A percentile compares a stretch with the other conserved stretches of the same genome.
Conservation (phyloP, 352 stramenopile genomes). For the Blastocystis sp. region DNA sequence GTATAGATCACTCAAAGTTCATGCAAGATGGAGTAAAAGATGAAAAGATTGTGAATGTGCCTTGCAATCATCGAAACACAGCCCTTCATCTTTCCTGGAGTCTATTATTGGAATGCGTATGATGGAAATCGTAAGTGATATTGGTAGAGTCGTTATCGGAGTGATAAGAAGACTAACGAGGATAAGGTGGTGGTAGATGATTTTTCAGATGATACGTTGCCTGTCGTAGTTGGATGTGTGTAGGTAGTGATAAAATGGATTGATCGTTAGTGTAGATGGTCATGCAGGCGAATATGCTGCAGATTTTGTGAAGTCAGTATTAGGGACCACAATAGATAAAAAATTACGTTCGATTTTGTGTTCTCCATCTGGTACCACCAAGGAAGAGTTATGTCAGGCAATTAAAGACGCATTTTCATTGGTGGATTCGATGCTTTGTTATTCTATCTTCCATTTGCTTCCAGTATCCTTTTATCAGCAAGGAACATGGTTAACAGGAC, state of each 20-base stretch:
- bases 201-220: background rate
- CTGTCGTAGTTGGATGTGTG: background rate
- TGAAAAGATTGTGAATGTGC: background rate
- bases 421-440: background rate
- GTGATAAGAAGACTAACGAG: constrained; percentile 4
- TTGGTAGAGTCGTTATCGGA: background rate
- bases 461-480: background rate
- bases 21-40: background rate
- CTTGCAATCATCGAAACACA: background rate
- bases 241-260: background rate
- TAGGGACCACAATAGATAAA: background rate
- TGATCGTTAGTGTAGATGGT: background rate
- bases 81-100: background rate
- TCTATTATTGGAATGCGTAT: background rate
- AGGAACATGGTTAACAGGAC: background rate
- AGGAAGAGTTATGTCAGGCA: background rate
- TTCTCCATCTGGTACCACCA: background rate
- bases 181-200: background rate
- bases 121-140: background rate
- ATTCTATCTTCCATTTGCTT: background rate
- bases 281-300: constrained; percentile 20
- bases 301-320: constrained; percentile 1
- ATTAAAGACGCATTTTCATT: background rate
- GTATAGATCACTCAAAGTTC: background rate
- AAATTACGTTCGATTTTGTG: background rate